Evolutionary conservation across 768 basidiomycete species (phyloP).

Genomic region (Amanita molliuscula): DNA sequence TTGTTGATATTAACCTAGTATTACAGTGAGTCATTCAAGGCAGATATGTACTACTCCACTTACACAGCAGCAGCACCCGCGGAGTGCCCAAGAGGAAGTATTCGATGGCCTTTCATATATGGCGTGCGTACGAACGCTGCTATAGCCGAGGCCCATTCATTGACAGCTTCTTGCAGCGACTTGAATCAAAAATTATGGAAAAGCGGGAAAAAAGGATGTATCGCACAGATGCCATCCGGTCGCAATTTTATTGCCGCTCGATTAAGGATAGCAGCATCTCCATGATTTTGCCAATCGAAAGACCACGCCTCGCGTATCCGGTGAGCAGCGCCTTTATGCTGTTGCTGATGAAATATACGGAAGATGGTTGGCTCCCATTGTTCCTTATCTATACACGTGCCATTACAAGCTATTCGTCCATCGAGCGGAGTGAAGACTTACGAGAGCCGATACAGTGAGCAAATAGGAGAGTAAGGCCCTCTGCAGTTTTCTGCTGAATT

Average conservation of each 20-base stretch:
- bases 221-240: slow-evolving; percentile 25
- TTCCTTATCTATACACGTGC: slow-evolving; percentile 34
- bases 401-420: background rate
- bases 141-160: slow-evolving; percentile 11
- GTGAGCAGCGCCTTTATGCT: slow-evolving; percentile 7
- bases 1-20: slow-evolving; percentile 22
- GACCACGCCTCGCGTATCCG: slow-evolving; percentile 32
- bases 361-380: slow-evolving; percentile 42
- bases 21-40: too few species aligned
- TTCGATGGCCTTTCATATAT: slow-evolving; percentile 9
- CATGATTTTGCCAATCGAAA: slow-evolving; percentile 30
- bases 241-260: slow-evolving; percentile 18
- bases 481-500: slow-evolving; percentile 15
- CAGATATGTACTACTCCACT: background rate
- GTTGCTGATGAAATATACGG: slow-evolving; percentile 23
- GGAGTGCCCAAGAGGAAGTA: slow-evolving; percentile 12
- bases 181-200: background rate
- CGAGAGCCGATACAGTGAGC: slow-evolving; percentile 38
- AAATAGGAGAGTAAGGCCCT: slow-evolving; percentile 34
- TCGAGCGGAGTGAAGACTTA: slow-evolving; percentile 15
- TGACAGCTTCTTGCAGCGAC: slow-evolving; percentile 4
- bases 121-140: slow-evolving; percentile 10
- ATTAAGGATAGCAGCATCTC: slow-evolving; percentile 38
- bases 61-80: slow-evolving; percentile 10
- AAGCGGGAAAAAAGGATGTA: slow-evolving; percentile 17